Evolutionary conservation across 2,329 filamentous ascomycete genomes (phyloP).

Genomic region (Aspergillus alliaceus): DNA sequence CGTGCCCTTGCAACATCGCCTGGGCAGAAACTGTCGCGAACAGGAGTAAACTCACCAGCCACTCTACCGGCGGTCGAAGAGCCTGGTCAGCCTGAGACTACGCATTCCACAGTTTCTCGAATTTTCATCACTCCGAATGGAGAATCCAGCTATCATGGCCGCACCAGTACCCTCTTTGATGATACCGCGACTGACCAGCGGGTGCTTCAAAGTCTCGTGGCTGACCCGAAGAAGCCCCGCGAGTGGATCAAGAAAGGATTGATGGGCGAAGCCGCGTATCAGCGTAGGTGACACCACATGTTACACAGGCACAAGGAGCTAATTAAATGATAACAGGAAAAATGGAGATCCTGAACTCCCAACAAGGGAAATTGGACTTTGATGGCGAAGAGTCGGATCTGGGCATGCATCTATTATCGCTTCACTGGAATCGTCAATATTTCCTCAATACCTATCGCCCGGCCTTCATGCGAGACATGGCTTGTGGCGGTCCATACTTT

Average conservation of each 20-base stretch:
- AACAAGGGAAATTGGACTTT: slow-evolving; percentile 52
- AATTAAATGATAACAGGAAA: slow-evolving; percentile 34
- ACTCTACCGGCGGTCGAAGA: background rate
- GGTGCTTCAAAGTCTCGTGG: background rate
- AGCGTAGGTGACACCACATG: slow-evolving; percentile 43
- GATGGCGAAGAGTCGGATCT: slow-evolving; percentile 56
- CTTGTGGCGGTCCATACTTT: background rate
- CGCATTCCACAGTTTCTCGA: slow-evolving; percentile 8
- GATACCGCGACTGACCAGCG: slow-evolving; percentile 4
- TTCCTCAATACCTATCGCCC: slow-evolving; percentile 53
- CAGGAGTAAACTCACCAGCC: background rate
- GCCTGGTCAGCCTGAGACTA: background rate
- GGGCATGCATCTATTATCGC: slow-evolving; percentile 51
- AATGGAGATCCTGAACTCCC: slow-evolving; percentile 50
- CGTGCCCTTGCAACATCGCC: background rate
- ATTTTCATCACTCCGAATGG: slow-evolving; percentile 26
- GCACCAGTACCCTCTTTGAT: background rate
- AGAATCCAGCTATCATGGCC: slow-evolving; percentile 16
- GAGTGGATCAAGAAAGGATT: slow-evolving; percentile 43
- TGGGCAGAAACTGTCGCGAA: background rate
- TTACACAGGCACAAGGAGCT: too few species aligned
- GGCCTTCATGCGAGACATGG: slow-evolving; percentile 54
- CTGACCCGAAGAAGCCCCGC: slow-evolving; percentile 6
- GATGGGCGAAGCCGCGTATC: slow-evolving; percentile 49
- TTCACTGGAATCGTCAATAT: slow-evolving; percentile 58